phyloP scores from a whole-genome alignment of 805 yeast genomes.

The Kregervanrija pseudodelftensis region DNA sequence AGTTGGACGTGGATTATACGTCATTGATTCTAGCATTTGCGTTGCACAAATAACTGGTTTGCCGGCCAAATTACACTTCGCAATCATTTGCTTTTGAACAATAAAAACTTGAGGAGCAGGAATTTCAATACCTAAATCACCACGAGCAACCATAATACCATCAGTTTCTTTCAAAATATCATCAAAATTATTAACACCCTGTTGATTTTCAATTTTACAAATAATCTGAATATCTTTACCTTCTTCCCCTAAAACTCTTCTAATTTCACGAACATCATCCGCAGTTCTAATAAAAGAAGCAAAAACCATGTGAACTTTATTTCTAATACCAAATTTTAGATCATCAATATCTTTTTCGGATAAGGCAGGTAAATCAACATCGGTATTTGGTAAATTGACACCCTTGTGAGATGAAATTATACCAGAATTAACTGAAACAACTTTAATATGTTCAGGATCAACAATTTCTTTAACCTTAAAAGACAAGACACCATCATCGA shows the following conservation, averaged over 20 bases:
- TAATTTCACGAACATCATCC: conserved; percentile 80
- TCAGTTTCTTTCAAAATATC: conserved; percentile 91
- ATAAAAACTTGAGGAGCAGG: conserved; percentile 98
- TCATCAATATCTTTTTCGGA: conserved; percentile 95
- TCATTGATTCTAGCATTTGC: conserved; percentile 99
- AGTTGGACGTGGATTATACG: conserved; percentile 99
- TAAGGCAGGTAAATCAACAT: conserved; percentile 96
- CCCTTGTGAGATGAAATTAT: conserved; percentile 97
- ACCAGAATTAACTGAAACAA: conserved; percentile 88
- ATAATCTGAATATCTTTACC: conserved; percentile 96
- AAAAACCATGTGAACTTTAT: conserved; percentile 95
- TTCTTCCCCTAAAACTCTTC: conserved; percentile 93
- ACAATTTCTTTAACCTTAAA: conserved; percentile 83
- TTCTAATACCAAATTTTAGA: conserved; percentile 91
- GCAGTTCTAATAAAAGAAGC: conserved; percentile 98
- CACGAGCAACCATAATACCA: conserved; percentile 99
- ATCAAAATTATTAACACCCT: conserved; percentile 99
- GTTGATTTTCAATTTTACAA: conserved; percentile 97
- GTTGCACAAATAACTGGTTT: conserved; percentile 99
- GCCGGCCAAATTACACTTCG: conserved; percentile 98
- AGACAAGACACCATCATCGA: conserved; percentile 96
- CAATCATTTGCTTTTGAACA: conserved; percentile 97
- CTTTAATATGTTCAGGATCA: conserved; percentile 78
- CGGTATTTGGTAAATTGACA: conserved; percentile 98
- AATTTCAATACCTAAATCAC: conserved; percentile 98